These are phyloP conservation scores for Trypanosoma congolense DNA, from an alignment of 208 protist genomes.

Conservation along the genomic window DNA sequence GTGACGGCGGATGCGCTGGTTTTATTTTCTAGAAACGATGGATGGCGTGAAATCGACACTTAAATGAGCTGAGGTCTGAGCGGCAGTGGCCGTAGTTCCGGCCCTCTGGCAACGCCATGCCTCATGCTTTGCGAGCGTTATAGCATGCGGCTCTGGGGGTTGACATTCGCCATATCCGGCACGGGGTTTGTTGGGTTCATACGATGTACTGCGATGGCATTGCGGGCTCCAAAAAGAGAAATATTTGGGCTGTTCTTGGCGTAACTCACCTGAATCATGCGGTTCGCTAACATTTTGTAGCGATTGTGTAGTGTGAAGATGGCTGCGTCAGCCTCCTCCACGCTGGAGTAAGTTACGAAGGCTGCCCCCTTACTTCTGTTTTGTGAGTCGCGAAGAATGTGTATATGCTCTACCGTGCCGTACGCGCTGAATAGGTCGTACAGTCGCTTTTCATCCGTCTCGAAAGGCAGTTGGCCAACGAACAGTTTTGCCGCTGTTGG, in stretches of 20 bases:
- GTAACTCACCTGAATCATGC: slow-evolving; percentile 87
- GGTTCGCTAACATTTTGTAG: slow-evolving; percentile 85
- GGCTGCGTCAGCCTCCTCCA: slow-evolving; percentile 80
- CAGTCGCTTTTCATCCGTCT: slow-evolving; percentile 79
- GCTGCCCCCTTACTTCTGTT: slow-evolving; percentile 80
- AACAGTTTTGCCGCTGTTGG: slow-evolving; percentile 73
- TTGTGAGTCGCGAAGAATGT: slow-evolving; percentile 75
- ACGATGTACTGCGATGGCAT: slow-evolving; percentile 73
- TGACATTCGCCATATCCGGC: slow-evolving; percentile 58
- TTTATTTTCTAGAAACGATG: no score
- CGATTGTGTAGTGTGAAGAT: slow-evolving; percentile 87
- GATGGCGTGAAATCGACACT: no score
- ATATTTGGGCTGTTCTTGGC: slow-evolving; percentile 86
- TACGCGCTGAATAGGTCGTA: slow-evolving; percentile 81
- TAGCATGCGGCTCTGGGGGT: slow-evolving; percentile 28
- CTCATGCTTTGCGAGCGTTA: slow-evolving; percentile 19
- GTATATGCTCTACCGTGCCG: slow-evolving; percentile 80
- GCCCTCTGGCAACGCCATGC: no score
- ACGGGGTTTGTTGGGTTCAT: slow-evolving; percentile 83
- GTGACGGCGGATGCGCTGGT: no score
- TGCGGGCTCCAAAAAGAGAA: slow-evolving; percentile 74
- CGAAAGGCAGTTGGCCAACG: slow-evolving; percentile 82
- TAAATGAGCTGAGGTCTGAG: no score
- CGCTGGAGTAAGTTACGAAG: slow-evolving; percentile 77
- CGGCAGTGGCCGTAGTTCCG: no score